Evolutionary conservation across 805 yeast genomes (phyloP), one percentile per base, ranked within the genome.

Genomic region (Pichia kluyveri): DNA sequence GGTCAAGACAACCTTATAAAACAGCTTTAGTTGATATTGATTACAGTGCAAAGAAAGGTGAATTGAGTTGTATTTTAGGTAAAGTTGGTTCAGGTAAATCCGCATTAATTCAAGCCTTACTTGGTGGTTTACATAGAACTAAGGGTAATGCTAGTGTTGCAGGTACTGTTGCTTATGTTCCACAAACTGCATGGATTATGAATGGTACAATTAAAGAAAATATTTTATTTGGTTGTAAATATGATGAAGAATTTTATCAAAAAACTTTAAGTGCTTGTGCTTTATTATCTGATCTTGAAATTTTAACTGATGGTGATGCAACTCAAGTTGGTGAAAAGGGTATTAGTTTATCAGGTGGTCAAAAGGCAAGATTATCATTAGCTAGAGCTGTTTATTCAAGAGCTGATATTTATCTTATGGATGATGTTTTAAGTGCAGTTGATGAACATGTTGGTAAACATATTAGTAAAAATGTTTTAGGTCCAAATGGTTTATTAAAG

Each of bases 281-380:
- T 14, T 75, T 93, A 56, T 66, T 73, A 12, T 80, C 80, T 28
- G 99, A 93, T 69, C 70, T 93, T 52, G 78, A 76, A 31, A 79
- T 82, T 31, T 73, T 93, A 51, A 88, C 96, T 1, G 86, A 87
- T 60, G 96, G 96, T 47, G 98, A 93, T 63, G 73, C 73, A 45
- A 93, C 99, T 7, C 79, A 86, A 57, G 98, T 93, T 49, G 99
- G 99, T 53, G 99, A 93, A 69, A 88, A 91, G 64, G 99, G 99
- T 54, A 90, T 93, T 45, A 87, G 97, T 14, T 72, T 93, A 44
- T 86, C 96, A 40, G 99, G 99, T 45, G 99, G 99, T 41, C 99
- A 93, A 66, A 93, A 93, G 73, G 98, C 99, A 0, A 81, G 99
- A 63, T 74, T 93, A 37, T 82, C 96, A 1, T 75, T 93, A 46